Conservation (phyloP, 2,329 filamentous ascomycete genomes). For the Fusarium temperatum region DNA sequence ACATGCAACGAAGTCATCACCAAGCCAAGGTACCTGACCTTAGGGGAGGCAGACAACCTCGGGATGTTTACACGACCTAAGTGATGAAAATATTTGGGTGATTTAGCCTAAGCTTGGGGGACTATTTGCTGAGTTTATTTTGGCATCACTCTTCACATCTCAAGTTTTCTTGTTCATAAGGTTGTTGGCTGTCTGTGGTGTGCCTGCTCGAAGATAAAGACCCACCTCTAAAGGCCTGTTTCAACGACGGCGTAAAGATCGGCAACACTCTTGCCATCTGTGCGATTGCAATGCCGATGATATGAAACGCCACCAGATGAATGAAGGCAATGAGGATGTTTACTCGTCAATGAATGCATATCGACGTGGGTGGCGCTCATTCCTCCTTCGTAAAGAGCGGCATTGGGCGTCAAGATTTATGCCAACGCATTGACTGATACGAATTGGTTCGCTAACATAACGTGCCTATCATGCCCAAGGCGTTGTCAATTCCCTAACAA, state of each 20-base stretch:
- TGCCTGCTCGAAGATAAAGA: neutral
- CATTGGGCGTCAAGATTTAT: slow-evolving; percentile 27
- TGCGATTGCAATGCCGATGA: neutral
- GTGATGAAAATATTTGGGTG: neutral
- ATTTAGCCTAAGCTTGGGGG: neutral
- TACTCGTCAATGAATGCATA: neutral
- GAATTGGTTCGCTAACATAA: neutral
- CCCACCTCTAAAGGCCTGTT: slow-evolving; percentile 6
- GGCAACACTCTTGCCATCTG: slow-evolving; percentile 4
- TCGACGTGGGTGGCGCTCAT: slow-evolving; percentile 25
- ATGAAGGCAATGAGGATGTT: neutral
- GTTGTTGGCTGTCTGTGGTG: neutral
- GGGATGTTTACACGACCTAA: neutral
- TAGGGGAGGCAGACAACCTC: neutral
- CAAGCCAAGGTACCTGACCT: neutral
- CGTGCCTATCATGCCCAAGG: neutral
- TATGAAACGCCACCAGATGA: slow-evolving; percentile 2
- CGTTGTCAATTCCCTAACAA: slow-evolving; percentile 1
- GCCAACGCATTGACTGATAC: slow-evolving; percentile 16
- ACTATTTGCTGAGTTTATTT: neutral
- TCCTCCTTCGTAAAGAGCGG: neutral
- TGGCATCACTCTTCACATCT: neutral
- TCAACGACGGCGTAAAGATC: slow-evolving; percentile 6
- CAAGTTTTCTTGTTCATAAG: neutral
- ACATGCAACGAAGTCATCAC: slow-evolving; percentile 13